Conservation (phyloP, 164 flowering plant species). For the Annona squamosa region DNA sequence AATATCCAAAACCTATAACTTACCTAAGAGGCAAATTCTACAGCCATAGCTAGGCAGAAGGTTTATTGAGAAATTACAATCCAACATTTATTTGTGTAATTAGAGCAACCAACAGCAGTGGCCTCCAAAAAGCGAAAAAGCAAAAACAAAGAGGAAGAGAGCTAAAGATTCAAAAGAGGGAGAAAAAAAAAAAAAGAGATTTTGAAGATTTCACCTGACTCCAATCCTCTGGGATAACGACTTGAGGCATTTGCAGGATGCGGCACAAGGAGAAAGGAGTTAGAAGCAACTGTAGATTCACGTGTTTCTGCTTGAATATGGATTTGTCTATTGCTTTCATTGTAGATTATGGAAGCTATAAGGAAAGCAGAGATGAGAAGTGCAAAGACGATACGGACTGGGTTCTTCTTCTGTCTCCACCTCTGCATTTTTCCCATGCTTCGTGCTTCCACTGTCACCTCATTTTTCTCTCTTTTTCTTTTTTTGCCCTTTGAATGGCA, state of each 20-base stretch:
- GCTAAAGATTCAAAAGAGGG: background rate
- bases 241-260: slow-evolving; percentile 6
- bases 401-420: slow-evolving; percentile 24
- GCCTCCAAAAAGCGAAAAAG: background rate
- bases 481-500: background rate
- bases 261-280: slow-evolving; percentile 15
- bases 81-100: background rate
- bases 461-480: background rate
- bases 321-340: slow-evolving; percentile 44
- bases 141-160: no score
- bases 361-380: slow-evolving; percentile 32
- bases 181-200: background rate
- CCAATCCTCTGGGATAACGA: background rate
- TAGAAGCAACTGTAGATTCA: slow-evolving; percentile 6
- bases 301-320: slow-evolving; percentile 20
- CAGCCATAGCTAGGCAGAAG: background rate
- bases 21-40: background rate
- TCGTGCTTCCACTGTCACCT: background rate
- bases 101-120: background rate
- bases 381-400: slow-evolving; percentile 32
- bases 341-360: slow-evolving; percentile 36
- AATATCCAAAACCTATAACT: background rate
- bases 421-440: background rate
- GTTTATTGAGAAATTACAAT: background rate
- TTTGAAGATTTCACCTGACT: slow-evolving; percentile 21